Evolutionary conservation across 192 early-diverging fungal genomes (phyloP).

Genomic region (Umbelopsis ramanniana): DNA sequence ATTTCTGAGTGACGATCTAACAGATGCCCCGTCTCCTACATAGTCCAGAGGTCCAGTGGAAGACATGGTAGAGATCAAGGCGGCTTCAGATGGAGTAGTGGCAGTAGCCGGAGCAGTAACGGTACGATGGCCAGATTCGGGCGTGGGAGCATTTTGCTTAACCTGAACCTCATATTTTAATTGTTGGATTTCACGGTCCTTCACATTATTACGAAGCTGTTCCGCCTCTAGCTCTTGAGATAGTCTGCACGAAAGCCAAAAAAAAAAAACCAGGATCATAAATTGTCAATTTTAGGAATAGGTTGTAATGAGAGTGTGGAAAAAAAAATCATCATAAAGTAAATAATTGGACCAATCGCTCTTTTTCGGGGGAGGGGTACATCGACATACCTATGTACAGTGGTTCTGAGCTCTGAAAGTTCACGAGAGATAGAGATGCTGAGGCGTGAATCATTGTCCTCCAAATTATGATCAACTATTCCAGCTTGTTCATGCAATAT

Average conservation of each 20-base stretch:
- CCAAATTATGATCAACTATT: neutral
- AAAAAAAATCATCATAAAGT: too few species aligned
- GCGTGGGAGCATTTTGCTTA: neutral
- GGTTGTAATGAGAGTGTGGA: neutral
- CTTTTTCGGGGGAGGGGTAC: too few species aligned
- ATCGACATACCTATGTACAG: constrained; percentile 9
- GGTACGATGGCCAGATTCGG: neutral
- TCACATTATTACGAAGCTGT: constrained; percentile 8
- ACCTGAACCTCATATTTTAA: constrained; percentile 3
- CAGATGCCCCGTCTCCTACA: neutral
- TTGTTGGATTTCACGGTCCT: constrained; percentile 18
- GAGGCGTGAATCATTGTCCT: neutral
- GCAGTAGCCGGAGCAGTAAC: neutral
- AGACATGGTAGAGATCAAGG: neutral
- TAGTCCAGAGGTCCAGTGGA: neutral
- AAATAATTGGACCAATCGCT: too few species aligned
- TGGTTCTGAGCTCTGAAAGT: neutral
- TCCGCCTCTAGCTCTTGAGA: constrained; percentile 8
- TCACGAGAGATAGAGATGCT: constrained; percentile 9
- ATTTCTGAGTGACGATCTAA: neutral
- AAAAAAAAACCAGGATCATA: neutral
- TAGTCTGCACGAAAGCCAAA: neutral
- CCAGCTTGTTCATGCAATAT: neutral
- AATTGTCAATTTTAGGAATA: neutral
- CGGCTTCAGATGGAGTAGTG: neutral